A percentile compares a stretch with the other conserved stretches of the same genome.
phyloP scores from a whole-genome alignment of 2,329 filamentous ascomycete genomes.

The Hypoxylon sp. region DNA sequence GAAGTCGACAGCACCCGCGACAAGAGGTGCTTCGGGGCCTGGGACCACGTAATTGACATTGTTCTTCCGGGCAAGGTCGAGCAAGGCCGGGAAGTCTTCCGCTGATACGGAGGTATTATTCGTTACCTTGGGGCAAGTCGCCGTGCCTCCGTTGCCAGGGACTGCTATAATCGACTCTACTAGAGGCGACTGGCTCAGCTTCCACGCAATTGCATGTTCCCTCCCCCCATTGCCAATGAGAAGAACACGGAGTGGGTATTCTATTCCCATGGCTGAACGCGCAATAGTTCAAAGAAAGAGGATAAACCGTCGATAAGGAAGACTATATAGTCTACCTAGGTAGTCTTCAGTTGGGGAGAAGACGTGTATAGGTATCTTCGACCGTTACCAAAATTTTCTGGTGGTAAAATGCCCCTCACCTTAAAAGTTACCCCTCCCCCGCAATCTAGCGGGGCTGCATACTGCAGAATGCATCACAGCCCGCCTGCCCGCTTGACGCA shows the following conservation, averaged over 20 bases:
- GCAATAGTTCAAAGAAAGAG: not conserved
- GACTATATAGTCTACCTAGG: constrained; percentile 1
- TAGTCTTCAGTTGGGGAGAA: constrained; percentile 2
- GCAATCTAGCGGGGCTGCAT: constrained; percentile 37
- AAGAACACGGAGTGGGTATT: constrained; percentile 73
- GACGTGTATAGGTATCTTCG: constrained; percentile 5
- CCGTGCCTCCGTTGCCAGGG: constrained; percentile 90
- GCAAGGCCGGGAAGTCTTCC: constrained; percentile 82
- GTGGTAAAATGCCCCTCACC: constrained; percentile 46
- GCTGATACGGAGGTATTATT: constrained; percentile 79
- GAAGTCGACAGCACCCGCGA: constrained; percentile 87
- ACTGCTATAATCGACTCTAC: constrained; percentile 81
- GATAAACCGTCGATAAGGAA: not conserved
- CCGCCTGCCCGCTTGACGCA: constrained; percentile 2
- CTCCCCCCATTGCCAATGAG: constrained; percentile 94
- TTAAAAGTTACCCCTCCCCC: constrained; percentile 49
- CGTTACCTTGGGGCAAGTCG: constrained; percentile 74
- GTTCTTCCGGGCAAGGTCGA: constrained; percentile 79
- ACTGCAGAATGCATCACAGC: constrained; percentile 18
- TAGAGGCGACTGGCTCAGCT: constrained; percentile 83
- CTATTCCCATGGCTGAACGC: constrained; percentile 46
- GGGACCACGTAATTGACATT: constrained; percentile 86
- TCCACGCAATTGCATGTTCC: constrained; percentile 96
- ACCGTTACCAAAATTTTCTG: constrained; percentile 32
- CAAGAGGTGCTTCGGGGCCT: constrained; percentile 93